Conservation (phyloP, 2,329 filamentous ascomycete genomes). For the Colletotrichum tropicicola region DNA sequence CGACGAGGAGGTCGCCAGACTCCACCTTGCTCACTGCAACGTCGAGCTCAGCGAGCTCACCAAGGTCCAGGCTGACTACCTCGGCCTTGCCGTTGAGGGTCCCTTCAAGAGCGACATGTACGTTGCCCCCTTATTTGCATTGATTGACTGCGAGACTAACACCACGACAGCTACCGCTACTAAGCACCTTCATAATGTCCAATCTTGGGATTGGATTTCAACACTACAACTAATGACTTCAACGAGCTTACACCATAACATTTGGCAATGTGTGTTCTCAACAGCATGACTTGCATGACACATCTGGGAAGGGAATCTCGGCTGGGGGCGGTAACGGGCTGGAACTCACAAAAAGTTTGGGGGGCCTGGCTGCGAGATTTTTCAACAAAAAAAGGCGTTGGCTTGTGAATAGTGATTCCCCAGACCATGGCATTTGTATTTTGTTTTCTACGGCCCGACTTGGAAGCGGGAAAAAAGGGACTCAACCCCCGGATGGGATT, state of each 20-base stretch:
- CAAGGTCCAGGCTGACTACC: slow-evolving; percentile 91
- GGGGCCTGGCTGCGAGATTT: slow-evolving; percentile 41
- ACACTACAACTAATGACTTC: slow-evolving; percentile 33
- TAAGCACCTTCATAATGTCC: slow-evolving; percentile 47
- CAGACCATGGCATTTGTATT: slow-evolving; percentile 40
- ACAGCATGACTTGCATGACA: slow-evolving; percentile 54
- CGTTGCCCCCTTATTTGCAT: slow-evolving; percentile 37
- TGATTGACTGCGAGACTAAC: slow-evolving; percentile 26
- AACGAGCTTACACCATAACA: slow-evolving; percentile 31
- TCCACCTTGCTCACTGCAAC: slow-evolving; percentile 94
- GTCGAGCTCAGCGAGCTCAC: slow-evolving; percentile 91
- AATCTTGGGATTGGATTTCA: slow-evolving; percentile 27
- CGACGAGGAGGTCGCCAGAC: slow-evolving; percentile 96
- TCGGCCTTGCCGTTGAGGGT: slow-evolving; percentile 84
- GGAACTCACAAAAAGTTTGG: slow-evolving; percentile 38
- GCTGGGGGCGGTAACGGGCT: slow-evolving; percentile 35
- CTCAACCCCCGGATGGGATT: slow-evolving; percentile 28
- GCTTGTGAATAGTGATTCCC: slow-evolving; percentile 42
- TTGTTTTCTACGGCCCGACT: slow-evolving; percentile 30
- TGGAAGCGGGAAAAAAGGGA: slow-evolving; percentile 23
- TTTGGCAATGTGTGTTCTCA: slow-evolving; percentile 48
- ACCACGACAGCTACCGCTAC: slow-evolving; percentile 51
- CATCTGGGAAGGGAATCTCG: slow-evolving; percentile 38
- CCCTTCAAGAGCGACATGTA: slow-evolving; percentile 97
- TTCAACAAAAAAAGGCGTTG: slow-evolving; percentile 48